Base-by-base conservation (phyloP, 352 stramenopile species). In the Globisporangium apiculatum region DNA sequence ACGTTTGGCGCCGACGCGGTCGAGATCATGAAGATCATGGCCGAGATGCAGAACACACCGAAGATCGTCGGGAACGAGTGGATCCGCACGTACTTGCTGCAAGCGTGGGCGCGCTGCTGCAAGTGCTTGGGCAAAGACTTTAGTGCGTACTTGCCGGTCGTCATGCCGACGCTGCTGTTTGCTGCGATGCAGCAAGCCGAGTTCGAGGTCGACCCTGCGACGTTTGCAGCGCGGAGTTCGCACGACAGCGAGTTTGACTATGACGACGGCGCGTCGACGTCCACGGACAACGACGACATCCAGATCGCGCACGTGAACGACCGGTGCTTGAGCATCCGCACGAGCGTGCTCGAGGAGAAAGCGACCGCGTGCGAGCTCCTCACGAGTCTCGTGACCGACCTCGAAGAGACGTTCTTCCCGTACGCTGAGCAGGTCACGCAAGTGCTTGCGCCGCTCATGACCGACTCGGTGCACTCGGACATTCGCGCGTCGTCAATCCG, bases 341-440 rank as follows among this genome's bases (percentile, higher is more conserved):
- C 84, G 51, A 89, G 77, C 0, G 69, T 92, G 38, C 51, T 94
- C 5, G 82, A 94, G 48, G 84, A 94, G 58, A 94, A 94, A 60
- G 80, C 83, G 5, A 94, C 82, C 7, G 84, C 84, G 10, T 94
- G 84, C 37, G 76, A 92, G 57, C 67, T 94, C 48, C 69, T 94
- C 50, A 79, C 75, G 31, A 73, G 76, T 14, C 87, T 94, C 75
- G 80, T 89, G 5, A 75, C 64, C 9, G 77, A 92, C 60, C 64
- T 94, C n/a, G 73, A 92, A 48, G 84, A 89, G 24, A 76, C 77
- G 9, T 94, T 94, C 61, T 94, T 94, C 61, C 84, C 84, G 11
- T 94, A 92, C 58, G 84, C 82, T 0, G 82, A 94, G 66, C 84
- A 94, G 55, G 83, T 91, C 31, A 92, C 84, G 9, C 79, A 91